A percentile compares a stretch with the other conserved stretches of the same genome.
phyloP scores from a whole-genome alignment of 768 basidiomycete genomes.

The Cystobasidium onofrii region DNA sequence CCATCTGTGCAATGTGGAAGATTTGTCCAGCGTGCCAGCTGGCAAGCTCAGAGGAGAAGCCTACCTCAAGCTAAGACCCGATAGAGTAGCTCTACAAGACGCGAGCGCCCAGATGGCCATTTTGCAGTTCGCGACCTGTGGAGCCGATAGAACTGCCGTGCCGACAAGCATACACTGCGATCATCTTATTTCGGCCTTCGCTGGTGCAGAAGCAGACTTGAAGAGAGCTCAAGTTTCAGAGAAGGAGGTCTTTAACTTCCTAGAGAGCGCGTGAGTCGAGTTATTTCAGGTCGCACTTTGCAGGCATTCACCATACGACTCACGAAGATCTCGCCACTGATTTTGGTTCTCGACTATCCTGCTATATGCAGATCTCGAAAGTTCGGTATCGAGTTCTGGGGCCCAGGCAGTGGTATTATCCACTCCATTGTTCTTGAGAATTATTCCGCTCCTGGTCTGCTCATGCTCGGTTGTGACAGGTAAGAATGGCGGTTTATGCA shows the following conservation, averaged over 20 bases:
- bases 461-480: constrained; percentile 49
- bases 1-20: constrained; percentile 70
- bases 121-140: constrained; percentile 96
- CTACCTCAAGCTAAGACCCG: constrained; percentile 81
- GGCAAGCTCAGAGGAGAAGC: constrained; percentile 71
- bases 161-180: constrained; percentile 79
- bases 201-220: constrained; percentile 77
- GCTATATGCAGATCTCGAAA: constrained; percentile 42
- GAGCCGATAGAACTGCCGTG: constrained; percentile 70
- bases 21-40: constrained; percentile 47
- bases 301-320: background rate
- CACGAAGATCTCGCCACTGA: background rate
- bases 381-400: constrained; percentile 89
- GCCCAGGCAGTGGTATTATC: constrained; percentile 74
- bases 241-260: constrained; percentile 93
- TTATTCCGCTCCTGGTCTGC: constrained; percentile 48
- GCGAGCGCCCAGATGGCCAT: constrained; percentile 54
- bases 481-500: constrained; percentile 36
- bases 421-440: constrained; percentile 94
- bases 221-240: constrained; percentile 79
- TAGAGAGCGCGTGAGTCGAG: constrained; percentile 51
- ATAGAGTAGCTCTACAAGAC: constrained; percentile 65
- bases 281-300: background rate
- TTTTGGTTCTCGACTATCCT: background rate
- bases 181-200: constrained; percentile 88